Evolutionary conservation across 108 stramenopile genomes (phyloP), one percentile per base, ranked within the genome.

Genomic region (Epithemia pelagica): DNA sequence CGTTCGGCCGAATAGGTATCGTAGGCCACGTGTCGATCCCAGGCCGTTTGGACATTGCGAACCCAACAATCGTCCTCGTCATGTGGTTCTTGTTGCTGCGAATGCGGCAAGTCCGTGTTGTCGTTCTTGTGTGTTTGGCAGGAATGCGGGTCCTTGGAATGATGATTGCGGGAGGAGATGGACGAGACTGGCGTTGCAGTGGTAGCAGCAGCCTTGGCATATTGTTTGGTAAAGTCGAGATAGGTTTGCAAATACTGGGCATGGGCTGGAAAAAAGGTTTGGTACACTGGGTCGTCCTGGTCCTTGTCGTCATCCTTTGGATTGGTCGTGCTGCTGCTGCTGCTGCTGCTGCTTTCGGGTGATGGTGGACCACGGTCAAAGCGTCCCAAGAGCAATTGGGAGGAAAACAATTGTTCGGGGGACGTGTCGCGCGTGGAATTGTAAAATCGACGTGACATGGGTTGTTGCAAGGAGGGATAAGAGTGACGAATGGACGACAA

Each of bases 401-500:
- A 70, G 0, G 90, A 91, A 79, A 95, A 96, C 69, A 90, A 94
- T 58, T 85, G 78, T n/a, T n/a, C n/a, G n/a, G n/a, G n/a, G n/a
- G n/a, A n/a, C n/a, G n/a, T n/a, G n/a, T n/a, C n/a, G n/a, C n/a
- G n/a, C 1, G 82, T 84, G 59, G 91, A 88, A 67, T 92, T 89
- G 69, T 95, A 96, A 63, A 88, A 94, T 46, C 84, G 89, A 21
- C 79, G 64, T 2, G 84, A 82, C 91, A 95, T 93, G 32, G 72
- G 59, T 3, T 90, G 91, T 51, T 87, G 73, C 66, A 96, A 76
- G 31, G 77, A 84, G 18, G 89, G 83, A 62, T 93, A 91, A 29
- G 81, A 64, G 8, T 80, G 63, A 61, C 82, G 87, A 68, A 96
- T 94, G 27, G 90, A 75, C 26, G 69, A 66, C 33, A 90, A 73